These are phyloP conservation scores for Leccinum barrowsii DNA, from an alignment of 768 basidiomycete species.

Conservation along the genomic window DNA sequence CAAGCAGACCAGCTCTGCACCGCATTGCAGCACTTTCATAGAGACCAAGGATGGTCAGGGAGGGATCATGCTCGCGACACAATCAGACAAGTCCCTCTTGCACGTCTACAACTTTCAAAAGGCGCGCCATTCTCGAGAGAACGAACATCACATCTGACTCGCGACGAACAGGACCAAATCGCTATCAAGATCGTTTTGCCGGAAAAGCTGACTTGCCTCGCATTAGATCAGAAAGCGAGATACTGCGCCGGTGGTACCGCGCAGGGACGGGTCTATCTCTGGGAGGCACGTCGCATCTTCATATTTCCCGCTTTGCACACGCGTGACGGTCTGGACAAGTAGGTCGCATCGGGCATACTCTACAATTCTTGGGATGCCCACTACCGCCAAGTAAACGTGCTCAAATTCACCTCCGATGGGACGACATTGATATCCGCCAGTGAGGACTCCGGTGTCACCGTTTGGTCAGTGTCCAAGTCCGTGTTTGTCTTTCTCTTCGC, in stretches of 20 bases:
- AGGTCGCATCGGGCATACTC: constrained; percentile 92
- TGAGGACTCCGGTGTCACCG: constrained; percentile 84
- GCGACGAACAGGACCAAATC: constrained; percentile 73
- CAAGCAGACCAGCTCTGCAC: constrained; percentile 72
- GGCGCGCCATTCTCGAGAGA: constrained; percentile 39
- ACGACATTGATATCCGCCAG: constrained; percentile 79
- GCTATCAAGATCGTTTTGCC: constrained; percentile 82
- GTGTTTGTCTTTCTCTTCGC: constrained; percentile 23
- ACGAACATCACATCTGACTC: not conserved
- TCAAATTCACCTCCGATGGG: constrained; percentile 83
- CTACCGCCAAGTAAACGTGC: constrained; percentile 81
- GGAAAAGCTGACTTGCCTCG: constrained; percentile 81
- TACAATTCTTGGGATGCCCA: constrained; percentile 94
- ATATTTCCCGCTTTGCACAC: not conserved
- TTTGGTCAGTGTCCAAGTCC: constrained; percentile 89
- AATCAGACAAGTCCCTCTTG: constrained; percentile 83
- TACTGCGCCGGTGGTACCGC: constrained; percentile 87
- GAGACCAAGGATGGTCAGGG: constrained; percentile 71
- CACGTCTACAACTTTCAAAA: constrained; percentile 95
- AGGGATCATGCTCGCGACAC: constrained; percentile 79
- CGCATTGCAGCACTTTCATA: constrained; percentile 66
- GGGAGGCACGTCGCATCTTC: constrained; percentile 72
- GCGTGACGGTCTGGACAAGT: constrained; percentile 23
- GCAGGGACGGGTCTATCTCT: constrained; percentile 88
- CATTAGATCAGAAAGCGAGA: constrained; percentile 65